A percentile compares a stretch with the other conserved stretches of the same genome.
Conservation (phyloP, 179 eudicot species). For the Drosera spatulata region DNA sequence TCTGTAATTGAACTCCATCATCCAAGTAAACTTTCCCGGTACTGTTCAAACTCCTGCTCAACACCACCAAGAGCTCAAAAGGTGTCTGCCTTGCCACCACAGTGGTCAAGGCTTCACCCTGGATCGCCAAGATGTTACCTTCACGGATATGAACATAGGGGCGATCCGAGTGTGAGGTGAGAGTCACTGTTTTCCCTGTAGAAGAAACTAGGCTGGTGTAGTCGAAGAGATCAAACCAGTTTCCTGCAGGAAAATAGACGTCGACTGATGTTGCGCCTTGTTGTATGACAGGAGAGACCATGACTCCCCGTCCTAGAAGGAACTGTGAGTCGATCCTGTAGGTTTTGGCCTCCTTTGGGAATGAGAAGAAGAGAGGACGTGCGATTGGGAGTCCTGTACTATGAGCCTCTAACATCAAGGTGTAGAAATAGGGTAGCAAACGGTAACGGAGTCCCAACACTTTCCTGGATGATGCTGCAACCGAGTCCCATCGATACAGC, state of each 20-base stretch:
- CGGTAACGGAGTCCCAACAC: conserved; percentile 66
- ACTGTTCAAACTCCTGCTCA: conserved; percentile 20
- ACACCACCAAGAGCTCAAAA: conserved; percentile 46
- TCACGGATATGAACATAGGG: conserved; percentile 61
- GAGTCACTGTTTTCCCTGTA: conserved; percentile 25
- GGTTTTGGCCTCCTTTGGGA: conserved; percentile 45
- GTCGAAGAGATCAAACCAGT: conserved; percentile 69
- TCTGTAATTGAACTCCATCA: conserved; percentile 49
- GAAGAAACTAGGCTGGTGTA: conserved; percentile 27
- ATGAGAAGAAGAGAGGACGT: conserved; percentile 79
- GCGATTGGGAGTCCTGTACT: conserved; percentile 55
- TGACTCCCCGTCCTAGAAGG: conserved; percentile 60
- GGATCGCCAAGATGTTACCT: conserved; percentile 72
- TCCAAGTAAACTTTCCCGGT: conserved; percentile 77
- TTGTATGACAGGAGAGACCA: conserved; percentile 67
- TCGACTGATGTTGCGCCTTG: conserved; percentile 36
- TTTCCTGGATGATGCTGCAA: conserved; percentile 54
- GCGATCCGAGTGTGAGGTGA: conserved; percentile 53
- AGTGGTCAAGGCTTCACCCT: conserved; percentile 64
- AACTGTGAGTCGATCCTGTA: conserved; percentile 60
- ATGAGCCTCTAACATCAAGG: conserved; percentile 66
- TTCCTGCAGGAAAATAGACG: conserved; percentile 72
- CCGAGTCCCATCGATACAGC: conserved; percentile 73
- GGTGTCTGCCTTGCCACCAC: conserved; percentile 47
- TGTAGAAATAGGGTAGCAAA: conserved; percentile 73